Conservation (phyloP, 208 protist species). For the Wallacemonas collosoma region DNA sequence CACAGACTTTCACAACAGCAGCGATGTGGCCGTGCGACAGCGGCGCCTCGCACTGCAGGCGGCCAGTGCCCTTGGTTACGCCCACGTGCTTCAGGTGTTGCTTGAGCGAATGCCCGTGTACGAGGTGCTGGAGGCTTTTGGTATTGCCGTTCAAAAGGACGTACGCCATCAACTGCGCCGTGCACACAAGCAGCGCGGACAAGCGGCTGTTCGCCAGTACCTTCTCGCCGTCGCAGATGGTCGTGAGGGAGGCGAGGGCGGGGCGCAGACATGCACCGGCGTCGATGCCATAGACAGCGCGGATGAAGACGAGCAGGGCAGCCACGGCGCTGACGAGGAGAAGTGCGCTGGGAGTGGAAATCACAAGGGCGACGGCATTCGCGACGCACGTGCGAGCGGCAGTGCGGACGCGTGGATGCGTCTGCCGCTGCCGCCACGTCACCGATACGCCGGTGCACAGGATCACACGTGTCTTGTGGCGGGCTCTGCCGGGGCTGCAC, state of each 20-base stretch:
- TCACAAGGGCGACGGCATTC: too few relatives aligned
- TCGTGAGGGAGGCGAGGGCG: background rate
- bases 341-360: too few relatives aligned
- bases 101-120: constrained; percentile 66
- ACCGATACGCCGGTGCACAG: constrained; percentile 10
- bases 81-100: constrained; percentile 63
- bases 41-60: constrained; percentile 61
- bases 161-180: constrained; percentile 13
- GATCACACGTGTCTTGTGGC: background rate
- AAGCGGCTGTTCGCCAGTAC: constrained; percentile 3
- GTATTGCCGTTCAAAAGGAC: constrained; percentile 41
- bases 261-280: background rate
- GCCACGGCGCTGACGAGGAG: too few relatives aligned
- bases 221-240: constrained; percentile 4
- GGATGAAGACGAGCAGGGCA: too few relatives aligned
- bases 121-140: constrained; percentile 67
- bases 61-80: constrained; percentile 69
- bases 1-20: constrained; percentile 43
- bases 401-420: background rate
- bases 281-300: background rate
- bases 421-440: background rate
- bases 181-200: constrained; percentile 14
- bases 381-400: too few relatives aligned
- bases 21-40: constrained; percentile 31
- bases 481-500: background rate